Conservation (phyloP, 495 filamentous ascomycete genomes). For the Polyplosphaeria fusca region DNA sequence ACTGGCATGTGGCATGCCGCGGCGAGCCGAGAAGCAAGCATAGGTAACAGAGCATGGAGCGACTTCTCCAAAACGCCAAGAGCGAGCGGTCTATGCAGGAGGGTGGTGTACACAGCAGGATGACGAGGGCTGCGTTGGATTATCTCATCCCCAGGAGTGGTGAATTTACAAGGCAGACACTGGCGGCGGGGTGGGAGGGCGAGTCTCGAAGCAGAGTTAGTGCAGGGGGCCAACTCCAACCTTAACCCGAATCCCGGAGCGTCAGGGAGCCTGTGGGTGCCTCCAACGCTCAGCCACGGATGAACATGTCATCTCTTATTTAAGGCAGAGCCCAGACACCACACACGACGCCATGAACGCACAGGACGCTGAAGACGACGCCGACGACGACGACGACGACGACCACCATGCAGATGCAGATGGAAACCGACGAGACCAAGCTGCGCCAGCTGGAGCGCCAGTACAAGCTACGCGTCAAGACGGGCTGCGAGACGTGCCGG, state of each 20-base stretch:
- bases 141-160: neutral
- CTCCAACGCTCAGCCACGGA: constrained; percentile 11
- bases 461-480: constrained; percentile 30
- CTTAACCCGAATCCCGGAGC: constrained; percentile 16
- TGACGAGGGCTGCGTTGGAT: neutral
- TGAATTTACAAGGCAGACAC: neutral
- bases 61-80: no score
- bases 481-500: constrained; percentile 31
- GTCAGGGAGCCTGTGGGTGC: neutral
- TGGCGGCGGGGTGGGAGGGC: neutral
- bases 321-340: constrained; percentile 7
- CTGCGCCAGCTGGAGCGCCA: constrained; percentile 30
- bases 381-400: neutral
- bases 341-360: neutral
- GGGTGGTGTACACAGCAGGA: neutral
- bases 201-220: neutral
- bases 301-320: constrained; percentile 1
- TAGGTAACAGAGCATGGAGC: no score
- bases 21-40: no score
- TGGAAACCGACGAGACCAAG: constrained; percentile 30
- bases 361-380: neutral
- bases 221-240: constrained; percentile 4
- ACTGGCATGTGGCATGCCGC: no score
- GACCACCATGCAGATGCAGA: constrained; percentile 10
- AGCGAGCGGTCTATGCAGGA: no score